phyloP scores from a whole-genome alignment of 306 rosid genomes.

The Pyrus betulifolia region DNA sequence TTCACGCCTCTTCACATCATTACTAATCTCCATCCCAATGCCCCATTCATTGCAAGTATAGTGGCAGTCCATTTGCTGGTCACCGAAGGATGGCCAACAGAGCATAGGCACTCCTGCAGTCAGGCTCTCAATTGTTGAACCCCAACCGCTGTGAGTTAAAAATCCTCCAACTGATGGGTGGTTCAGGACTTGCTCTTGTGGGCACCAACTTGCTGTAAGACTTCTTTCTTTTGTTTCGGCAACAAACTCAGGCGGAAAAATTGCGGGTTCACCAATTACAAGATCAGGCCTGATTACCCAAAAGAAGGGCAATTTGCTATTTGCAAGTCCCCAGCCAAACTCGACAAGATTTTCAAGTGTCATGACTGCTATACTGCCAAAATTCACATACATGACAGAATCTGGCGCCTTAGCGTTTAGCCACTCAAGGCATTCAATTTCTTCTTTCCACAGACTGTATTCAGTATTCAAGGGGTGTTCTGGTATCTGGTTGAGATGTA shows the following conservation, averaged over 20 bases:
- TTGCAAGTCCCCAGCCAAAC: slow-evolving; percentile 1
- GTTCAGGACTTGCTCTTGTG: not conserved
- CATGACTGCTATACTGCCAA: not conserved
- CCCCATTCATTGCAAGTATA: not conserved
- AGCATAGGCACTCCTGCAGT: slow-evolving; percentile 8
- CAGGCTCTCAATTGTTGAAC: not conserved
- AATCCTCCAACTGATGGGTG: not conserved
- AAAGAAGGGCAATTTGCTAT: not conserved
- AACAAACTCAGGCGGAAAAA: not conserved
- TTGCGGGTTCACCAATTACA: not conserved
- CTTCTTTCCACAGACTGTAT: slow-evolving; percentile 1
- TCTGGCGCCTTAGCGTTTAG: not conserved
- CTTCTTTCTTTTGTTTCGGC: not conserved
- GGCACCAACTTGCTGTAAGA: not conserved
- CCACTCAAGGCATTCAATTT: not conserved
- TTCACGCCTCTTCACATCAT: not conserved
- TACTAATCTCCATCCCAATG: not conserved
- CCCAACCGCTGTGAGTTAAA: not conserved
- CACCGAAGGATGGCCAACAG: not conserved
- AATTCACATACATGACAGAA: not conserved
- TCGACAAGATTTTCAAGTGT: not conserved
- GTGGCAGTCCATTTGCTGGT: not conserved
- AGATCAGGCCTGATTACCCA: slow-evolving; percentile 1
- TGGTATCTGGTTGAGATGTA: not conserved
- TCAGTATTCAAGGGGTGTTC: not conserved